Percentiles rank a stretch among this genome's conserved stretches.
phyloP scores from a whole-genome alignment of 805 yeast species.

The Metschnikowia anglica region DNA sequence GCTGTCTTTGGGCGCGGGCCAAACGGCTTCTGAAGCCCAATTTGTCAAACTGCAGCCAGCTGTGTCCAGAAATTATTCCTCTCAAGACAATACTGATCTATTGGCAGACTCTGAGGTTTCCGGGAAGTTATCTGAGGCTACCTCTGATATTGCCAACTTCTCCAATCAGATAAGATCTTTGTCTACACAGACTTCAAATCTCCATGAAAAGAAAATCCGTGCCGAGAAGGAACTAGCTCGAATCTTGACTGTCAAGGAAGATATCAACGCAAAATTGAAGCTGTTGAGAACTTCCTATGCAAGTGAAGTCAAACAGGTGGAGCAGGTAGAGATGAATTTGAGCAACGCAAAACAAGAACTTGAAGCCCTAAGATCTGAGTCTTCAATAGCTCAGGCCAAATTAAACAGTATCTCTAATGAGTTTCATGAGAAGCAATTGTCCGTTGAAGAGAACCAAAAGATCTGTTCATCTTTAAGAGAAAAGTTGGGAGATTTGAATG shows the following conservation, averaged over 20 bases:
- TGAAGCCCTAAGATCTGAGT: slow-evolving; percentile 66
- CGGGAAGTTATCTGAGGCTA: slow-evolving; percentile 70
- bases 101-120: slow-evolving; percentile 61
- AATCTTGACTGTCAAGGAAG: slow-evolving; percentile 63
- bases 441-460: slow-evolving; percentile 66
- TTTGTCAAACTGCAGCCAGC: background rate
- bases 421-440: slow-evolving; percentile 57
- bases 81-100: slow-evolving; percentile 43
- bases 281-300: slow-evolving; percentile 71
- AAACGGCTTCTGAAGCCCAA: background rate
- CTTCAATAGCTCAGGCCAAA: slow-evolving; percentile 75
- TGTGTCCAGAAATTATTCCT: slow-evolving; percentile 3
- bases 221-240: slow-evolving; percentile 78
- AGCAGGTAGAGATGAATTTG: slow-evolving; percentile 64
- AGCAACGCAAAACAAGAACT: slow-evolving; percentile 62
- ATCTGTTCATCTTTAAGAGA: slow-evolving; percentile 67
- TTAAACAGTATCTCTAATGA: slow-evolving; percentile 67
- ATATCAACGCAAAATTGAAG: slow-evolving; percentile 69
- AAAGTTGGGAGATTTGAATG: slow-evolving; percentile 61
- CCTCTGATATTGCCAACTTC: slow-evolving; percentile 81
- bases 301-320: slow-evolving; percentile 72
- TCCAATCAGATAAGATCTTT: slow-evolving; percentile 82
- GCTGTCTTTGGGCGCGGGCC: background rate
- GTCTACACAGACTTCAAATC: slow-evolving; percentile 66
- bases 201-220: slow-evolving; percentile 66